Conservation (phyloP, 345 rosid species). For the Camelina sativa region DNA sequence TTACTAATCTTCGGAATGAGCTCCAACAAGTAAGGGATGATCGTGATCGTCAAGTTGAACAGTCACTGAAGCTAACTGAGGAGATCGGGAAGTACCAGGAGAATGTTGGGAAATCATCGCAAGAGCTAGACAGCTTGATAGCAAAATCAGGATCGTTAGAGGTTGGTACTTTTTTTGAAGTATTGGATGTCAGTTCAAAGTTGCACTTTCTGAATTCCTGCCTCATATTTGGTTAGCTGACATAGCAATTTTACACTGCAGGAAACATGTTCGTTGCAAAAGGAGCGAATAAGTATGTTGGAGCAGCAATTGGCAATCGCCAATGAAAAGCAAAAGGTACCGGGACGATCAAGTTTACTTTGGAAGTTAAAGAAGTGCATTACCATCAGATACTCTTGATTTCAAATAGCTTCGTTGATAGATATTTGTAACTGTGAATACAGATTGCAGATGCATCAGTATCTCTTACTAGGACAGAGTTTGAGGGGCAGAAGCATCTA, state of each 20-base stretch:
- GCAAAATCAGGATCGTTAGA: conserved; percentile 64
- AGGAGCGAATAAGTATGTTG: conserved; percentile 61
- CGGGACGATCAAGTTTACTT: not conserved
- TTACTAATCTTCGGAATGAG: conserved; percentile 70
- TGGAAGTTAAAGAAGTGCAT: conserved; percentile 6
- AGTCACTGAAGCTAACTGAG: conserved; percentile 56
- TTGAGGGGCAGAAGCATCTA: conserved; percentile 55
- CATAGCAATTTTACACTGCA: conserved; percentile 40
- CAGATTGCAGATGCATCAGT: conserved; percentile 66
- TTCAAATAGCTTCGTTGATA: not conserved
- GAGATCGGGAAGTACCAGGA: conserved; percentile 65
- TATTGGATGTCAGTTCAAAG: conserved; percentile 60
- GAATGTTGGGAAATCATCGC: conserved; percentile 65
- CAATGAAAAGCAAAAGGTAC: conserved; percentile 81
- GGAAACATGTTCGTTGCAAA: conserved; percentile 88
- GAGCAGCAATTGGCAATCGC: conserved; percentile 68
- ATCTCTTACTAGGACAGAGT: conserved; percentile 54
- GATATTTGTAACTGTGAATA: conserved; percentile 19
- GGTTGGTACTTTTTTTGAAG: conserved; percentile 52
- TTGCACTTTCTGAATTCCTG: not conserved
- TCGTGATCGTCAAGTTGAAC: conserved; percentile 71
- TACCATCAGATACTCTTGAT: conserved; percentile 1
- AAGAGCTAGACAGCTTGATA: conserved; percentile 65
- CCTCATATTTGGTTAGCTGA: conserved; percentile 18
- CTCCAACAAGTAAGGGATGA: conserved; percentile 84